These are phyloP conservation scores for Paraphoma sp. DNA, from an alignment of 2,329 filamentous ascomycete genomes.

Conservation along the genomic window DNA sequence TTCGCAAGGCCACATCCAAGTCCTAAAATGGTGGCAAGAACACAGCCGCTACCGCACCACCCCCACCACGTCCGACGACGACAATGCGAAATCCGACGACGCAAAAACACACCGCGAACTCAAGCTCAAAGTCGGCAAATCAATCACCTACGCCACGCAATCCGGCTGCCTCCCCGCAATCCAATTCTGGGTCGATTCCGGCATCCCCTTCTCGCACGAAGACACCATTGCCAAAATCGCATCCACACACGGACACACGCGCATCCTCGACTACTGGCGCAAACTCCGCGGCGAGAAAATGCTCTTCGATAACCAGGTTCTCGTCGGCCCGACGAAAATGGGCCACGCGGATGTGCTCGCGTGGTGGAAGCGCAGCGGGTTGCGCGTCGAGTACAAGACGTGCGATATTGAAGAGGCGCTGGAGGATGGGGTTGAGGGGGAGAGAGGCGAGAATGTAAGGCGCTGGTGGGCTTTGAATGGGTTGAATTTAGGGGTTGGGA, in stretches of 20 bases:
- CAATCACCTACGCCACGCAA: slow-evolving; percentile 82
- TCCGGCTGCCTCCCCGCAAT: slow-evolving; percentile 79
- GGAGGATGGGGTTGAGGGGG: slow-evolving; percentile 78
- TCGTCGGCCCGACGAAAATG: slow-evolving; percentile 86
- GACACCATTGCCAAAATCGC: slow-evolving; percentile 85
- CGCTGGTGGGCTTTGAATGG: slow-evolving; percentile 90
- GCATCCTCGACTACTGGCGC: slow-evolving; percentile 84
- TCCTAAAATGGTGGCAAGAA: slow-evolving; percentile 92
- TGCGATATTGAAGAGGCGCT: slow-evolving; percentile 95
- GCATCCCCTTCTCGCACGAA: slow-evolving; percentile 78
- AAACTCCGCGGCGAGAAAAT: slow-evolving; percentile 76
- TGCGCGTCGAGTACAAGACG: slow-evolving; percentile 89
- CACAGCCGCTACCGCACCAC: slow-evolving; percentile 59
- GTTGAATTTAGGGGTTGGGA: slow-evolving; percentile 79
- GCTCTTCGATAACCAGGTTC: slow-evolving; percentile 81
- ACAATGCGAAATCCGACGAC: slow-evolving; percentile 24
- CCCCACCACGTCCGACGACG: slow-evolving; percentile 19
- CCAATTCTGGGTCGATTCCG: slow-evolving; percentile 86
- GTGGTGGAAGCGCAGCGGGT: slow-evolving; percentile 84
- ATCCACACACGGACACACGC: slow-evolving; percentile 82
- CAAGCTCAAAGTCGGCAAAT: slow-evolving; percentile 80
- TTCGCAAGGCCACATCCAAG: slow-evolving; percentile 80
- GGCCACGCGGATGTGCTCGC: slow-evolving; percentile 84
- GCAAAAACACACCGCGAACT: slow-evolving; percentile 40
- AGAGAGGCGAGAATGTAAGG: slow-evolving; percentile 74